These are phyloP conservation scores for Serendipita indica DNA, from an alignment of 768 basidiomycete species.

Conservation along the genomic window DNA sequence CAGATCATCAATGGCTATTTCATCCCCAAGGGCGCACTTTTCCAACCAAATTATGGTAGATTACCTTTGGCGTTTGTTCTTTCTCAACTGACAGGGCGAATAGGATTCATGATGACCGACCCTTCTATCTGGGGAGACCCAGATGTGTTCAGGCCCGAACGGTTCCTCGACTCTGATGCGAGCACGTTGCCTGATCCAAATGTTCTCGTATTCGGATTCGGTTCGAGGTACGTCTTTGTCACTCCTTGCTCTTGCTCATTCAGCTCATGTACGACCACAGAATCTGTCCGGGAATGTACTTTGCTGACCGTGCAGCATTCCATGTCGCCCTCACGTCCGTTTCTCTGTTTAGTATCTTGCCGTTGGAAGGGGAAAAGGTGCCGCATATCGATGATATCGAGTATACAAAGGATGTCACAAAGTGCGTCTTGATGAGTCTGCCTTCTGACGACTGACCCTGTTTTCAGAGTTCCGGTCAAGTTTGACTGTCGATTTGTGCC, in stretches of 20 bases:
- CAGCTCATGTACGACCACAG: background rate
- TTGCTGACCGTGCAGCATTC: background rate
- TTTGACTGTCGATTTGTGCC: conserved; percentile 7
- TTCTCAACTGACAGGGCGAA: background rate
- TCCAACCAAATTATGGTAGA: background rate
- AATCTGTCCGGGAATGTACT: background rate
- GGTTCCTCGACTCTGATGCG: conserved; percentile 5
- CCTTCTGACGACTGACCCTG: background rate
- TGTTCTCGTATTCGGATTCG: background rate
- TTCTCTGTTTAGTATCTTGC: background rate
- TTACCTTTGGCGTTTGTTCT: background rate
- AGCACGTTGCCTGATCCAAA: background rate
- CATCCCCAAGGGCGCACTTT: background rate
- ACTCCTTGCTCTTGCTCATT: background rate
- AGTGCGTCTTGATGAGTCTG: background rate
- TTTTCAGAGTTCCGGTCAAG: background rate
- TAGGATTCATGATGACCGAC: conserved; percentile 8
- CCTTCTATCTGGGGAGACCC: background rate
- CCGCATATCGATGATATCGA: background rate
- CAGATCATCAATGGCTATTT: conserved; percentile 9
- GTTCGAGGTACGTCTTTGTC: background rate
- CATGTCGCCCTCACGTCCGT: background rate
- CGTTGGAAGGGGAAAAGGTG: background rate
- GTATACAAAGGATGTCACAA: background rate
- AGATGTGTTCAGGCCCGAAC: conserved; percentile 7